A percentile compares a stretch with the other conserved stretches of the same genome.
Conservation (phyloP, 2,329 filamentous ascomycete genomes). For the Diplodia intermedia region DNA sequence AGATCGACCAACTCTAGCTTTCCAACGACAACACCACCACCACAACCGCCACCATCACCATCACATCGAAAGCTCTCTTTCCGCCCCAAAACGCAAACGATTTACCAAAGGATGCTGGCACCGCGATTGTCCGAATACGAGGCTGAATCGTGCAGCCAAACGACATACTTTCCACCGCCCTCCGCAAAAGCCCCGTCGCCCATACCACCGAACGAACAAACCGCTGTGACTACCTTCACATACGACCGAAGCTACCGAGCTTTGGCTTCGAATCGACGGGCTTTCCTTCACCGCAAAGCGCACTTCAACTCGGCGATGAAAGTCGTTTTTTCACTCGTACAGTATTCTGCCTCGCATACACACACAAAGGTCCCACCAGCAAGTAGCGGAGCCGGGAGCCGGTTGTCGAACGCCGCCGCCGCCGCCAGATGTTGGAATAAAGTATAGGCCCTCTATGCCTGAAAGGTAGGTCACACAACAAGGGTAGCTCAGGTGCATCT, state of each 20-base stretch:
- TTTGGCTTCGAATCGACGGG: background rate
- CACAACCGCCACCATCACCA: background rate
- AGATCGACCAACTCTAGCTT: background rate
- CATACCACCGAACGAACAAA: background rate
- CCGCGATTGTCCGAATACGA: background rate
- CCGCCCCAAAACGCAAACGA: background rate
- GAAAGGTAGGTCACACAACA: background rate
- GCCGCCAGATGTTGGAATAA: background rate
- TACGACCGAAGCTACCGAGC: background rate
- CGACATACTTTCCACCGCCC: background rate
- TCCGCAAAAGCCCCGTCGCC: background rate
- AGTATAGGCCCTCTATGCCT: background rate
- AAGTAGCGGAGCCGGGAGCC: background rate
- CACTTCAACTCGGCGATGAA: background rate
- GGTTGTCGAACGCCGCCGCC: background rate
- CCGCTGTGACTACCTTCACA: background rate
- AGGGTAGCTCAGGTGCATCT: background rate
- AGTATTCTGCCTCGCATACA: background rate
- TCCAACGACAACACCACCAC: background rate
- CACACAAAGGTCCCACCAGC: background rate
- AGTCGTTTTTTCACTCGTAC: background rate
- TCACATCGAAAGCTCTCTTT: background rate
- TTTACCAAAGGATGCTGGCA: rapidly evolving
- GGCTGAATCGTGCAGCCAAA: background rate
- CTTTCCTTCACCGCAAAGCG: background rate